A percentile compares a stretch with the other conserved stretches of the same genome.
These are phyloP conservation scores for Ricinus communis DNA, from an alignment of 345 rosid genomes.

Conservation along the genomic window DNA sequence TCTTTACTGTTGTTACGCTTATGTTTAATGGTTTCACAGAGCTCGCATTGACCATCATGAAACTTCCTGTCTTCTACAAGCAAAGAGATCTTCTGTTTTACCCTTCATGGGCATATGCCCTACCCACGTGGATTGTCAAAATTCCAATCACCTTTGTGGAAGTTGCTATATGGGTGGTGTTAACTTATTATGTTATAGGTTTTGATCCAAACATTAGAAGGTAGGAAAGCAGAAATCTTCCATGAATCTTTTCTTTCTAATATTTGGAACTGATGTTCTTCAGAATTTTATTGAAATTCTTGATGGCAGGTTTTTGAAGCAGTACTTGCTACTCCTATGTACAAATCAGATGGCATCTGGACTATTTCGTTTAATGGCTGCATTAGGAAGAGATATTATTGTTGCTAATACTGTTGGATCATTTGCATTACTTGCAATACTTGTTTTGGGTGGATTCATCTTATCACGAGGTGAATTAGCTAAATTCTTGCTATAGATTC, in stretches of 20 bases:
- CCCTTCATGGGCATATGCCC: constrained; percentile 88
- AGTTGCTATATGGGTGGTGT: constrained; percentile 56
- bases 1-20: constrained; percentile 45
- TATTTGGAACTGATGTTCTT: not conserved
- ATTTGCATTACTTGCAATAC: constrained; percentile 42
- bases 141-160: constrained; percentile 66
- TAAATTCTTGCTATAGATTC: not conserved
- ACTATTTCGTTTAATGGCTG: constrained; percentile 53
- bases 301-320: constrained; percentile 52
- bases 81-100: constrained; percentile 80
- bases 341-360: constrained; percentile 59
- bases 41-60: constrained; percentile 66
- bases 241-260: not conserved
- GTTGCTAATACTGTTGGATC: constrained; percentile 63
- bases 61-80: constrained; percentile 89
- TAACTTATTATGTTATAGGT: constrained; percentile 57
- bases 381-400: constrained; percentile 55
- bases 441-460: constrained; percentile 64
- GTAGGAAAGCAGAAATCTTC: constrained; percentile 22
- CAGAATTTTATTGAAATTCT: constrained; percentile 18
- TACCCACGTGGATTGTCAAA: constrained; percentile 81
- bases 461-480: constrained; percentile 44
- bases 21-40: constrained; percentile 86
- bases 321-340: constrained; percentile 45
- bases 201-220: constrained; percentile 49